These are phyloP conservation scores for Solanum lycopersicoides DNA, from an alignment of 257 asterid genomes.

Conservation along the genomic window DNA sequence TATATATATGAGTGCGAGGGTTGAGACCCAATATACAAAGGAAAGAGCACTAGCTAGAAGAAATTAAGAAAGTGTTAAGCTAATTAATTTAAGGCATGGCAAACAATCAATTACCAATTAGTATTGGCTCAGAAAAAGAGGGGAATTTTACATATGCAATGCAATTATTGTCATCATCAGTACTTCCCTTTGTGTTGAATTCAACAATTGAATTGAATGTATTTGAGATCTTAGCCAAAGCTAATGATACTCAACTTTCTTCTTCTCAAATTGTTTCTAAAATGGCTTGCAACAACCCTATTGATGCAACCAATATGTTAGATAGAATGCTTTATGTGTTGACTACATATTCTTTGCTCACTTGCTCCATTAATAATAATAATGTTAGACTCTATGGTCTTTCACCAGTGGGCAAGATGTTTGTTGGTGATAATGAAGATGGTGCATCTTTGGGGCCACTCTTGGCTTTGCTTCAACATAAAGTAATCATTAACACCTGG, in stretches of 20 bases:
- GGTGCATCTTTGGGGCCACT: slow-evolving; percentile 14
- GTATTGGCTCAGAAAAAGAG: neutral
- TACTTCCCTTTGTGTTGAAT: slow-evolving; percentile 15
- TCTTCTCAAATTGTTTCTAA: slow-evolving; percentile 14
- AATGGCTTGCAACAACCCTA: neutral
- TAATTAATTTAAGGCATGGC: neutral
- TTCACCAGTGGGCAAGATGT: slow-evolving; percentile 15
- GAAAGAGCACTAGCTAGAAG: neutral
- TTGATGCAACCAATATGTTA: slow-evolving; percentile 1
- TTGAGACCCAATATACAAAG: too few relatives aligned
- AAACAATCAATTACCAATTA: neutral
- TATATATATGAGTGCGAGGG: neutral
- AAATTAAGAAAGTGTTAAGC: neutral
- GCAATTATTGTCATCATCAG: slow-evolving; percentile 1
- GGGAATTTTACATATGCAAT: slow-evolving; percentile 1
- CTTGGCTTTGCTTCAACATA: slow-evolving; percentile 6
- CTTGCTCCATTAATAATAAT: neutral
- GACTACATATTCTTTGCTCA: slow-evolving; percentile 17
- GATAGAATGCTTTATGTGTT: slow-evolving; percentile 22
- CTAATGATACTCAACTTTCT: slow-evolving; percentile 6
- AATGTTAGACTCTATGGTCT: neutral
- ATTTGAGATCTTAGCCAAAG: slow-evolving; percentile 19
- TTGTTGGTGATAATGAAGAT: slow-evolving; percentile 4
- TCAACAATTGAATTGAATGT: slow-evolving; percentile 17
- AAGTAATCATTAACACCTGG: slow-evolving; percentile 3